Percentiles rank a stretch among this genome's conserved stretches.
phyloP scores from a whole-genome alignment of 208 protist genomes.

The Tetramitus jugosus region DNA sequence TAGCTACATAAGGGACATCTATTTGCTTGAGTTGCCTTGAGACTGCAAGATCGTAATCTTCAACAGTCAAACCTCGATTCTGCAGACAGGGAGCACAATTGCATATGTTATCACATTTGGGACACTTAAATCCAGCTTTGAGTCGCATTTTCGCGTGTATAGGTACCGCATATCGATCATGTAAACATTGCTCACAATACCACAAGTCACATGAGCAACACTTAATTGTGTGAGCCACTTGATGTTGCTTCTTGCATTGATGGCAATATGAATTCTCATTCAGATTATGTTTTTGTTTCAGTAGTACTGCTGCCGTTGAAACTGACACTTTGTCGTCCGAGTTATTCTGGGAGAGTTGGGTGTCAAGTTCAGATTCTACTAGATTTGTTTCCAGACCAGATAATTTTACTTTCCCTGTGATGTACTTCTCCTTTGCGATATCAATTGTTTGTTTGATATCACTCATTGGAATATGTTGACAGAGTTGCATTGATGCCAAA shows the following conservation, averaged over 20 bases:
- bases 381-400: too few relatives aligned
- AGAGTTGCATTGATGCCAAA: neutral
- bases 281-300: neutral
- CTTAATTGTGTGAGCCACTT: neutral
- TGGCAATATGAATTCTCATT: neutral
- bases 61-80: too few relatives aligned
- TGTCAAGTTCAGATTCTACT: too few relatives aligned
- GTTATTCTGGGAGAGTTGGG: neutral
- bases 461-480: neutral
- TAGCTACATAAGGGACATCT: too few relatives aligned
- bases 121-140: neutral
- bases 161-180: neutral
- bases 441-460: neutral
- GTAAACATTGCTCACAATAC: slow-evolving; percentile 7
- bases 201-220: neutral
- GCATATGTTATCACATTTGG: neutral
- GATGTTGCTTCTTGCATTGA: neutral
- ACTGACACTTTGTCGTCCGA: neutral
- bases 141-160: neutral
- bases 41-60: too few relatives aligned
- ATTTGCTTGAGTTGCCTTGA: too few relatives aligned
- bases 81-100: neutral
- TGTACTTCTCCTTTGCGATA: neutral
- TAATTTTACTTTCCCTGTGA: neutral
- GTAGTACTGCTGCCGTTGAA: neutral